phyloP scores from a whole-genome alignment of 345 rosid species.

The Gossypium rotundifolium region DNA sequence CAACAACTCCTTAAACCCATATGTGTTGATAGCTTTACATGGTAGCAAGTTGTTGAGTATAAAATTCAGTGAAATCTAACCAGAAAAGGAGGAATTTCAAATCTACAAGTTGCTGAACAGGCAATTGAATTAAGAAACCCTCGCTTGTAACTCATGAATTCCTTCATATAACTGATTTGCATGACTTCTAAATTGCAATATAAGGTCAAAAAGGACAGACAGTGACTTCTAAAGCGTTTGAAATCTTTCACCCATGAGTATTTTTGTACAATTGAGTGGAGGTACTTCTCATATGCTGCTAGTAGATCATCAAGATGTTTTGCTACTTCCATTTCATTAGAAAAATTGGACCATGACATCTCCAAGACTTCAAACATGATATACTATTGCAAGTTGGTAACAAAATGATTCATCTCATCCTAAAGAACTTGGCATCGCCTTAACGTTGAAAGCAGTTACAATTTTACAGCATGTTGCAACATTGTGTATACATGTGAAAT shows the following conservation, averaged over 20 bases:
- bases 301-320: slow-evolving; percentile 96
- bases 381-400: slow-evolving; percentile 88
- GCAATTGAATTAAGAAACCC: slow-evolving; percentile 79
- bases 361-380: slow-evolving; percentile 44
- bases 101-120: slow-evolving; percentile 80
- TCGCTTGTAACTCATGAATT: slow-evolving; percentile 77
- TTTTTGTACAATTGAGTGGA: slow-evolving; percentile 72
- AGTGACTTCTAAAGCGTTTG: slow-evolving; percentile 68
- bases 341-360: slow-evolving; percentile 90
- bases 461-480: slow-evolving; percentile 61
- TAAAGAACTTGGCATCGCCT: slow-evolving; percentile 90
- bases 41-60: slow-evolving; percentile 48
- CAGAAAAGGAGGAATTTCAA: slow-evolving; percentile 89
- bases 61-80: slow-evolving; percentile 92
- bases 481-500: slow-evolving; percentile 68
- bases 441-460: slow-evolving; percentile 71
- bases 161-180: slow-evolving; percentile 88
- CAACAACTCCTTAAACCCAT: slow-evolving; percentile 11
- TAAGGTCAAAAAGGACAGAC: slow-evolving; percentile 81
- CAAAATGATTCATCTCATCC: slow-evolving; percentile 97
- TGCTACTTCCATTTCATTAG: slow-evolving; percentile 79
- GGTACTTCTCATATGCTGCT: slow-evolving; percentile 89
- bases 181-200: slow-evolving; percentile 74
- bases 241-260: slow-evolving; percentile 85
- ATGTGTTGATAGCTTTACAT: slow-evolving; percentile 24